Conservation (phyloP, 2,329 filamentous ascomycete species). For the Anthostomella pinea region DNA sequence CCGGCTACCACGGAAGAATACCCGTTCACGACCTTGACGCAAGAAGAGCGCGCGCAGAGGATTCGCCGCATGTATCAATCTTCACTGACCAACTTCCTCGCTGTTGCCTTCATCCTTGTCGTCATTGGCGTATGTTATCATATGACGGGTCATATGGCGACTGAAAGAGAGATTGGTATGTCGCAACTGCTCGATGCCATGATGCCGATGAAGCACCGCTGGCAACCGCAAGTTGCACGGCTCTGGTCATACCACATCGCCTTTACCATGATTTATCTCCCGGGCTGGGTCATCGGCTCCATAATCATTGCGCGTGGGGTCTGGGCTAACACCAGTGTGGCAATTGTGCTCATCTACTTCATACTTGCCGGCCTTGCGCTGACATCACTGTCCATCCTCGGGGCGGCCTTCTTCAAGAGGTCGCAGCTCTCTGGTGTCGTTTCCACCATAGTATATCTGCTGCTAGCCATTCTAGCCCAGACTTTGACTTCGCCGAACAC, state of each 20-base stretch:
- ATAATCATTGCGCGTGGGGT: constrained; percentile 61
- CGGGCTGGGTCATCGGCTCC: constrained; percentile 77
- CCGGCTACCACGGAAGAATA: constrained; percentile 60
- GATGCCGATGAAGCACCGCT: constrained; percentile 73
- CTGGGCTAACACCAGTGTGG: constrained; percentile 61
- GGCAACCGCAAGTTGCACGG: constrained; percentile 76
- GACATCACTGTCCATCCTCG: constrained; percentile 76
- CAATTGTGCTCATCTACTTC: constrained; percentile 70
- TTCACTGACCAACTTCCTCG: constrained; percentile 72
- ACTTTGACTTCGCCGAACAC: constrained; percentile 62
- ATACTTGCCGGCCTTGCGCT: constrained; percentile 74
- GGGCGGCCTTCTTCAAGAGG: constrained; percentile 79
- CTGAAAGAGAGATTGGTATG: constrained; percentile 83
- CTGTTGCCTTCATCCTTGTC: constrained; percentile 73
- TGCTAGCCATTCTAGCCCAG: constrained; percentile 81
- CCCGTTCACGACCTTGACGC: constrained; percentile 70
- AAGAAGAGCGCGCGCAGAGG: constrained; percentile 60
- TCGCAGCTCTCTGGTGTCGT: constrained; percentile 85
- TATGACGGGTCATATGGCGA: constrained; percentile 79
- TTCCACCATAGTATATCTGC: constrained; percentile 66
- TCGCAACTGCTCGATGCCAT: constrained; percentile 86
- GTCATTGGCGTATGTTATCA: constrained; percentile 84
- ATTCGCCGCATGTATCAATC: constrained; percentile 71
- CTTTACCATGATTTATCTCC: constrained; percentile 76
- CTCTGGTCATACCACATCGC: constrained; percentile 76